Percentiles rank a stretch among this genome's conserved stretches.
Conservation (phyloP, 257 asterid genomes). For the Capsicum rhomboideum region DNA sequence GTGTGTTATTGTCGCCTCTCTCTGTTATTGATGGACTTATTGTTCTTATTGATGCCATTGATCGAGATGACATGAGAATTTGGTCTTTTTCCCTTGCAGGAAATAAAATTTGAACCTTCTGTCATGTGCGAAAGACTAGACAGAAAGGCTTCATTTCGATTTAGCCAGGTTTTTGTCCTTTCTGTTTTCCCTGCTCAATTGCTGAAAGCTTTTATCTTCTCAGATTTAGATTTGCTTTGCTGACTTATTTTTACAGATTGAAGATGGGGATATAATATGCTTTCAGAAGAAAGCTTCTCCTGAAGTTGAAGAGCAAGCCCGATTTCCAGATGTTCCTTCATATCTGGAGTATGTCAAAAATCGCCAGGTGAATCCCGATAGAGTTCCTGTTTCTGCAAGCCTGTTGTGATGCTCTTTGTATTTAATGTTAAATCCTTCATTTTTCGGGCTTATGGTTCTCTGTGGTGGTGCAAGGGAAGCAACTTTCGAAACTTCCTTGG, state of each 20-base stretch:
- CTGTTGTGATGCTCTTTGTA: not conserved
- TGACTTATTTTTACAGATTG: constrained; percentile 42
- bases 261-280: constrained; percentile 97
- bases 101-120: constrained; percentile 84
- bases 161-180: constrained; percentile 63
- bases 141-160: constrained; percentile 60
- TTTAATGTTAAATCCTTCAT: not conserved
- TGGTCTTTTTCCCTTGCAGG: constrained; percentile 33
- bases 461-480: not conserved
- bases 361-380: constrained; percentile 60
- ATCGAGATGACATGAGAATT: not conserved
- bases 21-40: not conserved
- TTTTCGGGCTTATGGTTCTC: not conserved
- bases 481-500: not conserved
- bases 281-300: constrained; percentile 64
- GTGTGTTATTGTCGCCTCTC: constrained; percentile 25
- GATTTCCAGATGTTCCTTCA: constrained; percentile 79
- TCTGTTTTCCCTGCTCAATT: not conserved
- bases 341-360: constrained; percentile 87
- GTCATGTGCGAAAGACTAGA: constrained; percentile 97
- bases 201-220: not conserved
- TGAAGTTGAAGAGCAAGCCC: constrained; percentile 55
- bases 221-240: not conserved
- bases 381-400: not conserved
- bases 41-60: not conserved